Evolutionary conservation across 129 eudicot species (phyloP).

Genomic region (Flaveria ramosissima): DNA sequence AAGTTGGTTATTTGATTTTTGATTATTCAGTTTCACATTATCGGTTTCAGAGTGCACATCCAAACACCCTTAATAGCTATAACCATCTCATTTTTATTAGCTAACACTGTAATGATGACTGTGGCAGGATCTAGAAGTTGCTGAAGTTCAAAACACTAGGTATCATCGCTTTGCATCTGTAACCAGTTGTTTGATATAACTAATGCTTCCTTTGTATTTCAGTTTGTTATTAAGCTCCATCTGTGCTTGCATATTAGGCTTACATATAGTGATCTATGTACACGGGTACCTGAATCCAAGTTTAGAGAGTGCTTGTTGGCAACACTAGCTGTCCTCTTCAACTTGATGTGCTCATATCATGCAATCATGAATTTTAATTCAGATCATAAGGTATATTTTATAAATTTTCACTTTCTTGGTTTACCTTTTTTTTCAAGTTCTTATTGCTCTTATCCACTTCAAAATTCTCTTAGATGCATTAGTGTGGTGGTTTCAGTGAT

Average conservation of each 20-base stretch:
- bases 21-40: constrained; percentile 17
- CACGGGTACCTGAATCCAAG: constrained; percentile 80
- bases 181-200: constrained; percentile 18
- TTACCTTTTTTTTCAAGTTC: constrained; percentile 10
- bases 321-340: constrained; percentile 74
- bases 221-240: constrained; percentile 12
- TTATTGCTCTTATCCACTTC: constrained; percentile 5
- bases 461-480: constrained; percentile 19
- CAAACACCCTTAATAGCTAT: not conserved
- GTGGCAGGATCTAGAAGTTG: constrained; percentile 67
- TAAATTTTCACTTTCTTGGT: constrained; percentile 17
- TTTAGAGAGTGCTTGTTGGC: constrained; percentile 85
- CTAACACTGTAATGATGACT: constrained; percentile 30
- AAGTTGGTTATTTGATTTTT: constrained; percentile 14
- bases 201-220: constrained; percentile 4
- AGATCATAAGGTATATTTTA: constrained; percentile 56
- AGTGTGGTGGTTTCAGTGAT: constrained; percentile 15
- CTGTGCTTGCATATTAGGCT: constrained; percentile 53
- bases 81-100: constrained; percentile 24
- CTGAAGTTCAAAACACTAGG: constrained; percentile 53
- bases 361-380: constrained; percentile 77
- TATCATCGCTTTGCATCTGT: constrained; percentile 27
- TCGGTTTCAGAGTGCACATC: constrained; percentile 1
- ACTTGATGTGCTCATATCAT: constrained; percentile 80
- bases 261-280: constrained; percentile 92